A percentile compares a stretch with the other conserved stretches of the same genome.
phyloP scores from a whole-genome alignment of 2,329 filamentous ascomycete genomes.

The Amauroascus niger region DNA sequence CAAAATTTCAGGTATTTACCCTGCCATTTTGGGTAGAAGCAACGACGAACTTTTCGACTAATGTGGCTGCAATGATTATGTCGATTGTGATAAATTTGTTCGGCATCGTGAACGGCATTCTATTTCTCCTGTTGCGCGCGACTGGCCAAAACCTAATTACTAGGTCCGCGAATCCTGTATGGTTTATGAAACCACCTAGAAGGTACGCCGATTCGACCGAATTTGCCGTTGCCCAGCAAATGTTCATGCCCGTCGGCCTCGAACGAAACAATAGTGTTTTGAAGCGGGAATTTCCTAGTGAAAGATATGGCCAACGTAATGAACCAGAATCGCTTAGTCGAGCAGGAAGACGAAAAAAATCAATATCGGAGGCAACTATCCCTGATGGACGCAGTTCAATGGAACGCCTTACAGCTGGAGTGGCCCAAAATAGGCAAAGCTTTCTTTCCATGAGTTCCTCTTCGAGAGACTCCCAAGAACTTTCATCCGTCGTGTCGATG shows the following conservation, averaged over 20 bases:
- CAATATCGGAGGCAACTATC: conserved; percentile 1
- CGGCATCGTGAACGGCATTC: conserved; percentile 19
- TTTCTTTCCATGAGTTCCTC: conserved; percentile 20
- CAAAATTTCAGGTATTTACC: conserved; percentile 15
- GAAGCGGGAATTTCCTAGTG: background rate
- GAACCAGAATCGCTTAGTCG: background rate
- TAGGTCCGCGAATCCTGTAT: conserved; percentile 6
- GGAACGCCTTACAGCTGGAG: conserved; percentile 2
- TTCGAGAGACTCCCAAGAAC: conserved; percentile 11
- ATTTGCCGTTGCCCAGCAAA: conserved; percentile 15
- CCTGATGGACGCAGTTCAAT: conserved; percentile 12
- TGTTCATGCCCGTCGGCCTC: conserved; percentile 15
- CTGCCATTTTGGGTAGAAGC: conserved; percentile 20
- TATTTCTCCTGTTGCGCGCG: conserved; percentile 22
- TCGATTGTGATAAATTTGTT: conserved; percentile 21
- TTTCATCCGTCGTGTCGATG: conserved; percentile 7
- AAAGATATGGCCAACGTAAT: background rate
- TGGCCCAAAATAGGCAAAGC: conserved; percentile 1
- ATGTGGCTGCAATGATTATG: conserved; percentile 19
- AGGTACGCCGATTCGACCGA: conserved; percentile 5
- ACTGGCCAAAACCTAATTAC: conserved; percentile 9
- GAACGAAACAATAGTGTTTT: conserved; percentile 12
- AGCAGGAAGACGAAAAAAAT: background rate
- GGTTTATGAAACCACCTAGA: conserved; percentile 13
- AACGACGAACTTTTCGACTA: conserved; percentile 1